Base-by-base conservation (phyloP, 108 stramenopile species). In the Conticribra weissflogii region DNA sequence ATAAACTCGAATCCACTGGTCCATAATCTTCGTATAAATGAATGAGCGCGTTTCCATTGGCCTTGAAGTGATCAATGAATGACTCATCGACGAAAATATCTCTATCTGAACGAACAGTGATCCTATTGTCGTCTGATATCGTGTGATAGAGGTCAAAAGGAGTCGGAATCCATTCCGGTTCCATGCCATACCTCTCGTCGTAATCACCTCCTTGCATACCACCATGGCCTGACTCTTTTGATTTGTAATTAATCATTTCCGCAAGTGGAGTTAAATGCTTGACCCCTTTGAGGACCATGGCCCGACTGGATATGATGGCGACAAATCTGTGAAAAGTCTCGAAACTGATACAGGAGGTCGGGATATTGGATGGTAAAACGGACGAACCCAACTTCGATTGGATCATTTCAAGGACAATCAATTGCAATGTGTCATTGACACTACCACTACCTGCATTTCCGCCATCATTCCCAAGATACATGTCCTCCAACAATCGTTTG, bases 11-110 rank as follows among this genome's bases (percentile, higher is more conserved):
- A 62, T 83, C 83, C 31, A 88, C 87, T 63, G 90, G 87, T 23
- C 93, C 93, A 60, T 97, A 97, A 60, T 94, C 96, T 84, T 95
- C 93, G 31, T 86, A 83, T 15, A 93, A 63, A 52, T 89, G 87
- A 19, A 60, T 72, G 22, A 47, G 41, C 19, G 50, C 77, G 24
- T 55, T 80, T 81, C 23, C 81, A 61, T 31, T 59, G 1, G 28
- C 83, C 47, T 54, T 58, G 63, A 32, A 68, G 23, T 65, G 24
- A 51, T 51, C 9, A 51, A 51, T 16, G 50, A 52, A 24, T 41
- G 33, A 45, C 54, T 28, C 31, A 23, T 57, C n/a, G 28, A 31
- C 47, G 28, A 53, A 62, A 41, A 84, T 66, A 32, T 76, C 57
- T 53, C 83, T 61, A 69, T 83, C 83, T 15, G 82, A 80, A 23